Evolutionary conservation across 768 basidiomycete species (phyloP).

Genomic region (Mrakia gelida): DNA sequence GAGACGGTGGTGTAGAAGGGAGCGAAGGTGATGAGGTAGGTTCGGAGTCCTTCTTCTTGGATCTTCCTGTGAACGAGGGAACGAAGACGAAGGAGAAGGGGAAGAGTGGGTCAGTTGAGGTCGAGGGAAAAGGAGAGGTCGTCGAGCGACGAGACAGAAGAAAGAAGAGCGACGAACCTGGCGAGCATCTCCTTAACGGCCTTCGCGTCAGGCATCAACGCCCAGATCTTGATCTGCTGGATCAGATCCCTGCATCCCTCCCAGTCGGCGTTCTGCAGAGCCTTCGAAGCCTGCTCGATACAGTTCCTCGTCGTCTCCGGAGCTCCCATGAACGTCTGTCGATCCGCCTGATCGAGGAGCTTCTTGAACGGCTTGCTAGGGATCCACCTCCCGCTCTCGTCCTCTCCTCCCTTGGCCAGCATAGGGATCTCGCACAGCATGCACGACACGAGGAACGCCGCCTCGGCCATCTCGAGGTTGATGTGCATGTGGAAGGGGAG

Average conservation of each 20-base stretch:
- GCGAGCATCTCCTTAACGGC: slow-evolving; percentile 91
- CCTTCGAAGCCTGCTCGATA: slow-evolving; percentile 98
- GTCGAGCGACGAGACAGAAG: neutral
- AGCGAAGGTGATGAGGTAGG: slow-evolving; percentile 97
- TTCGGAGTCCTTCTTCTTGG: slow-evolving; percentile 93
- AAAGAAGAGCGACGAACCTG: slow-evolving; percentile 53
- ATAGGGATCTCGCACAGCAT: slow-evolving; percentile 98
- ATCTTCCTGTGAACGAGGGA: slow-evolving; percentile 63
- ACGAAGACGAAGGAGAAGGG: slow-evolving; percentile 4
- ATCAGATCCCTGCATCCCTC: slow-evolving; percentile 89
- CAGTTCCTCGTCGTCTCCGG: slow-evolving; percentile 98
- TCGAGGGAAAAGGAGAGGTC: too few species aligned
- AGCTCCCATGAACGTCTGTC: slow-evolving; percentile 95
- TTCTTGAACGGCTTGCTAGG: slow-evolving; percentile 97
- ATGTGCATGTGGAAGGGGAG: slow-evolving; percentile 99
- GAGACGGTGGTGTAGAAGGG: slow-evolving; percentile 89
- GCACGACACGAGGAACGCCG: slow-evolving; percentile 94
- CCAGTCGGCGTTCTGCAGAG: slow-evolving; percentile 95
- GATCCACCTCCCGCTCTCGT: slow-evolving; percentile 85
- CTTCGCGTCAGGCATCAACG: slow-evolving; percentile 81
- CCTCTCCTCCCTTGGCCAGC: slow-evolving; percentile 87
- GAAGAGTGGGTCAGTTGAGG: slow-evolving; percentile 7
- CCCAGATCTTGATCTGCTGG: slow-evolving; percentile 97
- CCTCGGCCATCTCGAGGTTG: slow-evolving; percentile 94
- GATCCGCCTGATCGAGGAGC: slow-evolving; percentile 90